Base-by-base conservation (phyloP, 805 yeast species). In the Ogataea pignaliae region DNA sequence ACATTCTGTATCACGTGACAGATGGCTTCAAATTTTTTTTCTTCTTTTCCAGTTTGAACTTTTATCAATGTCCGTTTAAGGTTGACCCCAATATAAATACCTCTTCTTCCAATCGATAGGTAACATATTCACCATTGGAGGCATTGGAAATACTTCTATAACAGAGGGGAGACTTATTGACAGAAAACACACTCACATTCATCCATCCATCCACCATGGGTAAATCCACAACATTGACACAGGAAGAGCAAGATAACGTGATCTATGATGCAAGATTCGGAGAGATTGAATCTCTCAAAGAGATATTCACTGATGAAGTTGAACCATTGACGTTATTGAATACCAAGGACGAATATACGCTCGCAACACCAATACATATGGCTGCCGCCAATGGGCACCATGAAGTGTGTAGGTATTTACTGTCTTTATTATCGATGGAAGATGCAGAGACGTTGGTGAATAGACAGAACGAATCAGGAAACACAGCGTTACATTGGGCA, bases 401-500 rank as follows among this genome's bases (percentile, higher is more conserved):
- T 4, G 89, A 82, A 29, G 79, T 82, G 3, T 76, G 86, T 21
- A 65, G 76, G 55, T 85, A 75, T 54, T 62, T 89, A 21, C 59
- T 88, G 29, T 67, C 76, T 0, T 57, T 79, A 28, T 45, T 81
- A 4, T 56, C 73, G 1, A 62, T 69, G 29, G 67, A 63, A 8
- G 73, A 79, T 10, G 78, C 79, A 13, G 64, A 60, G n/a, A 50
- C 53, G 13, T 63, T 76, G 34, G 73, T 80, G 15, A 75, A 78
- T 47, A 57, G 64, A 15, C 72, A 70, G 43, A 93, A 93, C 60
- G 85, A 79, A 40, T 79, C 85, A 16, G 99, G 98, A 2, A 93
- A 93, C 63, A 90, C 99, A 0, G 85, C 98, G 1, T 71, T 93
- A 51, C 98, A 93, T 63, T 93, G 99, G 99, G 97, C 98, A 0